Percentiles rank a stretch among this genome's conserved stretches.
Evolutionary conservation across 2,329 filamentous ascomycete species (phyloP).

Genomic region (Verticillium zaregamsianum): DNA sequence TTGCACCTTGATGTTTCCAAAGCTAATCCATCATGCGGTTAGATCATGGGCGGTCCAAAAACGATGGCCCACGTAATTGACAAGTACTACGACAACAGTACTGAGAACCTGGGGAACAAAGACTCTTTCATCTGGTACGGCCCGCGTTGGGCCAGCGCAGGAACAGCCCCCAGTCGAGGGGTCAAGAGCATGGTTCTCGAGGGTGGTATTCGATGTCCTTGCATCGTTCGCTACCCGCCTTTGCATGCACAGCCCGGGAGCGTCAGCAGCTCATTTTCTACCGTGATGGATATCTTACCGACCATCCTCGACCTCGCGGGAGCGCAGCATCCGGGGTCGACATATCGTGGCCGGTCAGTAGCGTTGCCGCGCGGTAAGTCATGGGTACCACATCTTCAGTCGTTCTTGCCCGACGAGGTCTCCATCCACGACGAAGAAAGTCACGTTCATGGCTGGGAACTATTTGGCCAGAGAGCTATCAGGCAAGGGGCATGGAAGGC

Average conservation of each 20-base stretch:
- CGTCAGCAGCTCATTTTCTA: constrained; percentile 43
- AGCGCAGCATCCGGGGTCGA: constrained; percentile 30
- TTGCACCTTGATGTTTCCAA: too few relatives aligned
- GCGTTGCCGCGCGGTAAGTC: constrained; percentile 46
- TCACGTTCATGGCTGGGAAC: constrained; percentile 52
- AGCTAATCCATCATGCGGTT: too few relatives aligned
- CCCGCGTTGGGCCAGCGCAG: constrained; percentile 41
- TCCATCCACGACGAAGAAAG: constrained; percentile 41
- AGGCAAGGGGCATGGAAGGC: constrained; percentile 55
- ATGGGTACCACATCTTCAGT: constrained; percentile 34
- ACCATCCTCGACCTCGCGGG: constrained; percentile 42
- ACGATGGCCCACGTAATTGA: constrained; percentile 35
- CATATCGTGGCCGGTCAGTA: constrained; percentile 40
- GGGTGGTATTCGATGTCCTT: constrained; percentile 45
- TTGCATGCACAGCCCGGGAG: constrained; percentile 3
- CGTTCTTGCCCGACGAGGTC: constrained; percentile 15
- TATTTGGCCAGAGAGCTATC: constrained; percentile 45
- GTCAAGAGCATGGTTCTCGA: constrained; percentile 32
- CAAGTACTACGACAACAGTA: constrained; percentile 47
- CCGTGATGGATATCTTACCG: constrained; percentile 46
- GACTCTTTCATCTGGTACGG: constrained; percentile 48
- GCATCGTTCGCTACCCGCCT: constrained; percentile 29
- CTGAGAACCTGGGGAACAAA: constrained; percentile 47
- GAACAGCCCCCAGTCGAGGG: constrained; percentile 24
- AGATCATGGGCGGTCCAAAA: constrained; percentile 2